Evolutionary conservation across 2,329 filamentous ascomycete genomes (phyloP).

Genomic region (Curvularia eragrostidis): DNA sequence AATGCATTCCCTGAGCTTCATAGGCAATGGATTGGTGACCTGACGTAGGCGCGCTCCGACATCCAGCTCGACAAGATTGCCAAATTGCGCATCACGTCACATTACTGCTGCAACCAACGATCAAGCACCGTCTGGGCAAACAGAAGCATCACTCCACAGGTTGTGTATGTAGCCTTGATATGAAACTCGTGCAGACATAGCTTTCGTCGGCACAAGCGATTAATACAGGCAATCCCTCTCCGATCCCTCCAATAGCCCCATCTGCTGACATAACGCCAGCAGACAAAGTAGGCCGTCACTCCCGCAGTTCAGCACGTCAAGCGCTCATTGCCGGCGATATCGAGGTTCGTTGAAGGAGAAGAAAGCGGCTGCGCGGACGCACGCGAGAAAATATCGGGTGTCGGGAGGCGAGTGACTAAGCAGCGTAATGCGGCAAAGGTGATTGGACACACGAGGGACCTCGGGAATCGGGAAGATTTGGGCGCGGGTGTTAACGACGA

Average conservation of each 20-base stretch:
- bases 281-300: conserved; percentile 44
- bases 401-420: conserved; percentile 39
- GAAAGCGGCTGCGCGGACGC: conserved; percentile 12
- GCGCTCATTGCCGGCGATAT: conserved; percentile 49
- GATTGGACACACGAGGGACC: conserved; percentile 40
- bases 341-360: conserved; percentile 48
- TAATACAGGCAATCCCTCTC: conserved; percentile 60
- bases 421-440: conserved; percentile 15
- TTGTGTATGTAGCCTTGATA: conserved; percentile 60
- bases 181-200: conserved; percentile 58
- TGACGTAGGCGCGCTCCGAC: background rate
- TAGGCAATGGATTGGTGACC: background rate
- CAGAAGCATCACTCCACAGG: conserved; percentile 4
- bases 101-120: background rate
- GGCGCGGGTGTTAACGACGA: conserved; percentile 24
- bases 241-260: conserved; percentile 49
- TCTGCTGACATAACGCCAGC: conserved; percentile 52
- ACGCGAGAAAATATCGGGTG: conserved; percentile 45
- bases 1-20: background rate
- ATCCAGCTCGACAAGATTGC: background rate
- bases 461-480: conserved; percentile 35
- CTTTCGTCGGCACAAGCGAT: conserved; percentile 56
- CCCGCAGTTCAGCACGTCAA: conserved; percentile 43
- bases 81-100: background rate
- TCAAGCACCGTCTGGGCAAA: background rate